Evolutionary conservation across 257 asterid species (phyloP).

Genomic region (Hygrophila difformis): DNA sequence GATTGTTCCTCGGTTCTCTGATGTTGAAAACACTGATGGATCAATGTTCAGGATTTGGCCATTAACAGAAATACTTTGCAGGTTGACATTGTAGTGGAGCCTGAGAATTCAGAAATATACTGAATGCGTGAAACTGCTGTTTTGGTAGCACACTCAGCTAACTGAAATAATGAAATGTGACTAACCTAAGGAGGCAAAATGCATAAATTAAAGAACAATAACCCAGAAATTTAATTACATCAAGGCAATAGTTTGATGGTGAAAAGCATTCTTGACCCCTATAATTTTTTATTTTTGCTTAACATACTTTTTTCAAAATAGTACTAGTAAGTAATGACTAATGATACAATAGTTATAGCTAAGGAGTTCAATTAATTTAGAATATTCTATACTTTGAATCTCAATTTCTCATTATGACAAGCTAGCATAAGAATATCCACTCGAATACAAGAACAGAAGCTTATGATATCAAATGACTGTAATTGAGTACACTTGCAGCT

Average conservation of each 20-base stretch:
- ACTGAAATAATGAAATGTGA: constrained; percentile 3
- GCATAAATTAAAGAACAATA: not conserved
- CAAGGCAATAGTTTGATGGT: too few relatives aligned
- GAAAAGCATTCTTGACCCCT: too few relatives aligned
- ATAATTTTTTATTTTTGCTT: not conserved
- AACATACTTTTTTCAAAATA: too few relatives aligned
- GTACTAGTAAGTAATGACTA: too few relatives aligned
- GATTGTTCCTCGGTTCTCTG: constrained; percentile 76
- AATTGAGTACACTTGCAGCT: not conserved
- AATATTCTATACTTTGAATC: too few relatives aligned
- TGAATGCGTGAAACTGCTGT: constrained; percentile 8
- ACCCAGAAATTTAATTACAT: too few relatives aligned
- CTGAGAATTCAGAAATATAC: constrained; percentile 32
- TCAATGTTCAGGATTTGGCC: constrained; percentile 66
- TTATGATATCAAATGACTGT: too few relatives aligned
- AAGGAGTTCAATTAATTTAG: too few relatives aligned
- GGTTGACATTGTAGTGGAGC: constrained; percentile 88
- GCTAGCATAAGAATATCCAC: too few relatives aligned
- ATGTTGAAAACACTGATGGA: constrained; percentile 68
- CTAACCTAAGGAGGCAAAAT: not conserved
- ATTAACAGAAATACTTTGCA: constrained; percentile 72
- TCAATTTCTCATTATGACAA: too few relatives aligned
- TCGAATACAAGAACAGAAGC: too few relatives aligned
- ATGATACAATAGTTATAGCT: too few relatives aligned
- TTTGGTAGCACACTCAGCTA: not conserved